phyloP scores from a whole-genome alignment of 192 early-diverging fungal species.

The Coemansia sp. region DNA sequence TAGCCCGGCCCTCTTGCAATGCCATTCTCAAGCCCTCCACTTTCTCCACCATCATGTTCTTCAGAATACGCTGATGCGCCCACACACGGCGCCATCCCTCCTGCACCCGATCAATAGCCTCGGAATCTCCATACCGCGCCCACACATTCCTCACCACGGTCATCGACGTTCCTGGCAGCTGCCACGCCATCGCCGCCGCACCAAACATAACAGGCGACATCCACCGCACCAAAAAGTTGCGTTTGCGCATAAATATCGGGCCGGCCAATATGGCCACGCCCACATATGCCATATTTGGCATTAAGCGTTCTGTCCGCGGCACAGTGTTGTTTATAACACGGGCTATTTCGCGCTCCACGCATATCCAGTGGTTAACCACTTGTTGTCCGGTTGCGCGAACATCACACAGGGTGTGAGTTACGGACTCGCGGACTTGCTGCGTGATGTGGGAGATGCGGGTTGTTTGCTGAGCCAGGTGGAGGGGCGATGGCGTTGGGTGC shows the following conservation, averaged over 20 bases:
- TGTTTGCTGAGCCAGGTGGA: neutral
- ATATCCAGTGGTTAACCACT: slow-evolving; percentile 26
- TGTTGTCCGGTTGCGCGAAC: slow-evolving; percentile 16
- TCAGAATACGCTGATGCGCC: neutral
- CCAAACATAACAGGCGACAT: slow-evolving; percentile 47
- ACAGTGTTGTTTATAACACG: slow-evolving; percentile 29
- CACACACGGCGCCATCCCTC: neutral
- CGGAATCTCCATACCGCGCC: slow-evolving; percentile 48
- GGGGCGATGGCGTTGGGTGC: neutral
- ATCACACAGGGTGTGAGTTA: neutral
- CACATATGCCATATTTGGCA: slow-evolving; percentile 48
- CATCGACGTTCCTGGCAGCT: slow-evolving; percentile 46
- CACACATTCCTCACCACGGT: slow-evolving; percentile 46
- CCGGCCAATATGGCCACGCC: slow-evolving; percentile 49
- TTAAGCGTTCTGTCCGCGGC: slow-evolving; percentile 32
- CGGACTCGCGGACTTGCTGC: slow-evolving; percentile 12
- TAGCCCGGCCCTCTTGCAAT: slow-evolving; percentile 3
- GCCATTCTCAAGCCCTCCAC: slow-evolving; percentile 3
- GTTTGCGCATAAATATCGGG: slow-evolving; percentile 42
- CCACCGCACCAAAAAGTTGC: slow-evolving; percentile 45
- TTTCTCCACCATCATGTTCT: neutral
- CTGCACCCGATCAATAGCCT: slow-evolving; percentile 16
- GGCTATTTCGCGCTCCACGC: slow-evolving; percentile 13
- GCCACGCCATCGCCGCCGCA: slow-evolving; percentile 23
- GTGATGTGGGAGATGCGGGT: slow-evolving; percentile 15